A percentile compares a stretch with the other conserved stretches of the same genome.
Conservation (phyloP, 192 early-diverging fungal genomes). For the Diversispora eburnea region DNA sequence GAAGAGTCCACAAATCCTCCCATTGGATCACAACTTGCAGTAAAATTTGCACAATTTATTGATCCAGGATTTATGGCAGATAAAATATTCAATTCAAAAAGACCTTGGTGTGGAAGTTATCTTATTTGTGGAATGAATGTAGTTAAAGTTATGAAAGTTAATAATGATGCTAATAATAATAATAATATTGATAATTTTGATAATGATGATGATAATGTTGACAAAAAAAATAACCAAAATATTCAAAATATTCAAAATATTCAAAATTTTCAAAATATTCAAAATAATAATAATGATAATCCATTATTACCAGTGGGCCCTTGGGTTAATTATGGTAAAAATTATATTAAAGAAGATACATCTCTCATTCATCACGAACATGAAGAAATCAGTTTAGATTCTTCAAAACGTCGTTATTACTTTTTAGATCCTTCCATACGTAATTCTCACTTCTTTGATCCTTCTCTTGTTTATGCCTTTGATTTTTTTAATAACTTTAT, state of each 20-base stretch:
- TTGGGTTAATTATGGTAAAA: slow-evolving; percentile 27
- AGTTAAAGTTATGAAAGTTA: slow-evolving; percentile 31
- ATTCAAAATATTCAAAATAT: no score
- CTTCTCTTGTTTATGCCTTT: slow-evolving; percentile 30
- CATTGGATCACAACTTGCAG: slow-evolving; percentile 29
- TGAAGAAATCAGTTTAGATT: slow-evolving; percentile 24
- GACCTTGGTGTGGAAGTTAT: slow-evolving; percentile 39
- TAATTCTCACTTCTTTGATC: slow-evolving; percentile 26
- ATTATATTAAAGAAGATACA: slow-evolving; percentile 10
- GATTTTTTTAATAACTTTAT: slow-evolving; percentile 46
- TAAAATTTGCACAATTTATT: slow-evolving; percentile 32
- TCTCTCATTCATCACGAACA: slow-evolving; percentile 14
- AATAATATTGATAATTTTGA: background rate
- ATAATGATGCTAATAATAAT: background rate
- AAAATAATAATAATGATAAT: no score
- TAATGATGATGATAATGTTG: no score
- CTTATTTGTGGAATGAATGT: slow-evolving; percentile 42
- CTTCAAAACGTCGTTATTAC: slow-evolving; percentile 30
- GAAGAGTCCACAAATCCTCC: slow-evolving; percentile 31
- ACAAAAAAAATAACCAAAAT: no score
- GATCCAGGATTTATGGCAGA: slow-evolving; percentile 40
- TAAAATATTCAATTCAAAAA: slow-evolving; percentile 20
- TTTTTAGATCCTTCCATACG: slow-evolving; percentile 28
- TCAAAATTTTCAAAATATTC: no score
- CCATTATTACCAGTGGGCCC: slow-evolving; percentile 23